A percentile compares a stretch with the other conserved stretches of the same genome.
These are phyloP conservation scores for Ceratopteris richardii DNA, from an alignment of 75 land plant genomes.

Conservation along the genomic window DNA sequence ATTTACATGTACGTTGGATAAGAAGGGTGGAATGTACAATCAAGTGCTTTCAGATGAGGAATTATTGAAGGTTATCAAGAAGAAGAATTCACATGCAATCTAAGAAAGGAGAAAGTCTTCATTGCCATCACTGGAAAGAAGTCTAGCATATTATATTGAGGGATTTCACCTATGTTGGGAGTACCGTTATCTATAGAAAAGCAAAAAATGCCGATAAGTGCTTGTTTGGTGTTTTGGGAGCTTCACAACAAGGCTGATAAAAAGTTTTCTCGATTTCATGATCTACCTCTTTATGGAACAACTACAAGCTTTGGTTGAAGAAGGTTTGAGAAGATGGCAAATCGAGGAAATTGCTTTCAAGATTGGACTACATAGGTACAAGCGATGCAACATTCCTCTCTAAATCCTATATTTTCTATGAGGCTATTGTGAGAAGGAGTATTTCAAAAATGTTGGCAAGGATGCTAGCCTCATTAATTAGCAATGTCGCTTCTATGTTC, in stretches of 20 bases:
- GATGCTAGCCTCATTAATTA: constrained; percentile 55
- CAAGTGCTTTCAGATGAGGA: too few species aligned
- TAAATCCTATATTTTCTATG: constrained; percentile 85
- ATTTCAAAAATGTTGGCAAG: constrained; percentile 72
- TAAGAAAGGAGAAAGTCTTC: too few species aligned
- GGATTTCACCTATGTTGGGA: too few species aligned
- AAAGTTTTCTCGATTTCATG: constrained; percentile 84
- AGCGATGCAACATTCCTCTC: constrained; percentile 60
- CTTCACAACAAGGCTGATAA: constrained; percentile 71
- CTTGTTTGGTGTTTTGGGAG: constrained; percentile 53
- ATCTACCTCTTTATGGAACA: constrained; percentile 69
- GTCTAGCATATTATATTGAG: too few species aligned
- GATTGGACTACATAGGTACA: constrained; percentile 81
- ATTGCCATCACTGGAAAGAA: too few species aligned
- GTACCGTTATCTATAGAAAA: too few species aligned
- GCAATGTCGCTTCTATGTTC: constrained; percentile 71
- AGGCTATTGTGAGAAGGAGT: constrained; percentile 76
- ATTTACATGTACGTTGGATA: too few species aligned
- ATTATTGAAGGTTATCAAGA: too few species aligned
- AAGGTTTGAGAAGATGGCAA: constrained; percentile 87
- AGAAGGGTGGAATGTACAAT: too few species aligned
- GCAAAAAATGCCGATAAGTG: too few species aligned
- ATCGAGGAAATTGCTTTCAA: constrained; percentile 93
- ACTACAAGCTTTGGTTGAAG: constrained; percentile 74
- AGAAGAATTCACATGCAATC: too few species aligned